A percentile compares a stretch with the other conserved stretches of the same genome.
These are phyloP conservation scores for Lactifluus echinatus DNA, from an alignment of 768 basidiomycete genomes.

Conservation along the genomic window DNA sequence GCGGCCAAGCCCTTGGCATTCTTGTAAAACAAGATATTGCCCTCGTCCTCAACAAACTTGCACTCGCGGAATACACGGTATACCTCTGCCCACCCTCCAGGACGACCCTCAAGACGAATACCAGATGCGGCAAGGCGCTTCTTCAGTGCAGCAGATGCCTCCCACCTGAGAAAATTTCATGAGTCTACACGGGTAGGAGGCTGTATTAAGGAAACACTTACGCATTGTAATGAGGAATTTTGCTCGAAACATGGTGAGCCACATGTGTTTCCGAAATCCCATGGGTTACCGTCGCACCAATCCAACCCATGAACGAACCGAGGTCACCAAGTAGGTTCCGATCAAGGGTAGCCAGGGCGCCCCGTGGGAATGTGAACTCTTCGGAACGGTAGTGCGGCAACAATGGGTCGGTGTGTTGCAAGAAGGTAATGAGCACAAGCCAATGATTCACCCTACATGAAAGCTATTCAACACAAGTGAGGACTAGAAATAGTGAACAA, in stretches of 20 bases:
- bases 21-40: slow-evolving; percentile 87
- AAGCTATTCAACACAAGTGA: background rate
- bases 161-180: slow-evolving; percentile 49
- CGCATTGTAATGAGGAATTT: slow-evolving; percentile 94
- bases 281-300: slow-evolving; percentile 79
- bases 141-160: slow-evolving; percentile 80
- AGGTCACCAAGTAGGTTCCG: slow-evolving; percentile 71
- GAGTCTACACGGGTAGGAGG: background rate
- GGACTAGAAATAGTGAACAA: background rate
- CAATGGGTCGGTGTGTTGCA: slow-evolving; percentile 95
- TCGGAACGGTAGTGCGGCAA: slow-evolving; percentile 88
- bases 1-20: slow-evolving; percentile 74
- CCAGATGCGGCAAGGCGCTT: slow-evolving; percentile 53
- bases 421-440: slow-evolving; percentile 93
- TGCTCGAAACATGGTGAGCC: slow-evolving; percentile 84
- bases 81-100: slow-evolving; percentile 73
- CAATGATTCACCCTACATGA: slow-evolving; percentile 76
- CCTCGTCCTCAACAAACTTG: slow-evolving; percentile 95
- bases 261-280: slow-evolving; percentile 95
- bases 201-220: slow-evolving; percentile 29
- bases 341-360: slow-evolving; percentile 88
- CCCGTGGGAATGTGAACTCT: slow-evolving; percentile 90
- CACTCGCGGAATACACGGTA: slow-evolving; percentile 71
- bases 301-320: slow-evolving; percentile 73
- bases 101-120: slow-evolving; percentile 58